These are phyloP conservation scores for Backusella morwellensis DNA, from an alignment of 192 early-diverging fungal species.

Conservation along the genomic window DNA sequence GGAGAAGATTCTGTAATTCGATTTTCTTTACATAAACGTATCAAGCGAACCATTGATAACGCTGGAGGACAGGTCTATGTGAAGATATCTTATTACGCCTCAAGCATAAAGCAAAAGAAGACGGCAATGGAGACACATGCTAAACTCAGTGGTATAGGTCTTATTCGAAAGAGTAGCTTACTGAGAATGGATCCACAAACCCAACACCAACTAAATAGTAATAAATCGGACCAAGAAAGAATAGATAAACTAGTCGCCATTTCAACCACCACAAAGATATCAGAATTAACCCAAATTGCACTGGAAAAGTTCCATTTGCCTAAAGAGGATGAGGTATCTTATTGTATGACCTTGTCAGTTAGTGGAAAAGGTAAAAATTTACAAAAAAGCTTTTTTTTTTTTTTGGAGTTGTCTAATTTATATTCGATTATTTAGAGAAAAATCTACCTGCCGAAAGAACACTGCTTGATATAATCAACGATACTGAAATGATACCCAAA, in stretches of 20 bases:
- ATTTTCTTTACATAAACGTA: slow-evolving; percentile 50
- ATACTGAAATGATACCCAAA: slow-evolving; percentile 21
- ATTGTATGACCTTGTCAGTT: slow-evolving; percentile 12
- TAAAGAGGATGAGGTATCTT: slow-evolving; percentile 32
- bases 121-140: background rate
- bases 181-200: slow-evolving; percentile 7
- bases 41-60: slow-evolving; percentile 32
- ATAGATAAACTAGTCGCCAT: slow-evolving; percentile 45
- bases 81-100: slow-evolving; percentile 30
- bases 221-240: slow-evolving; percentile 6
- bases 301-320: slow-evolving; percentile 51
- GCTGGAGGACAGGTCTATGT: slow-evolving; percentile 33
- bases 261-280: slow-evolving; percentile 39
- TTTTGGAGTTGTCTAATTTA: no score
- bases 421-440: slow-evolving; percentile 10
- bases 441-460: background rate
- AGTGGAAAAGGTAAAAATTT: slow-evolving; percentile 6
- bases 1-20: slow-evolving; percentile 44
- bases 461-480: slow-evolving; percentile 18
- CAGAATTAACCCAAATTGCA: slow-evolving; percentile 42
- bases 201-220: background rate
- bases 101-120: background rate
- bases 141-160: background rate
- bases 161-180: slow-evolving; percentile 10
- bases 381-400: background rate